Evolutionary conservation across 108 stramenopile genomes (phyloP).

Genomic region (Discostella pseudostelligera): DNA sequence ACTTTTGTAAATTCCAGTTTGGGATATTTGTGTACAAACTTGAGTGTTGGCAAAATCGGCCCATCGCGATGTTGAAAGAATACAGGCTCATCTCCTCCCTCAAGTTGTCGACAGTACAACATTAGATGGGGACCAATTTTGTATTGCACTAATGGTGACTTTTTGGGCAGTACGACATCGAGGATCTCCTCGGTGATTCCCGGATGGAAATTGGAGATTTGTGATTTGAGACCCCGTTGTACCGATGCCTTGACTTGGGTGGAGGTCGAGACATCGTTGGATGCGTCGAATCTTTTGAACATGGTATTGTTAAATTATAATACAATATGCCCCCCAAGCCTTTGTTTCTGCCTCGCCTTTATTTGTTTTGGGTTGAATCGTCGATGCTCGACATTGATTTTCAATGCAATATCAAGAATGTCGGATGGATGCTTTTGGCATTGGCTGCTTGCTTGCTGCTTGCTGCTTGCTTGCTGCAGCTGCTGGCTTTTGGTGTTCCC

Average conservation of each 20-base stretch:
- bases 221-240: conserved; percentile 76
- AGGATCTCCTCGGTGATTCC: conserved; percentile 75
- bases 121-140: conserved; percentile 82
- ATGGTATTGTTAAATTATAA: conserved; percentile 25
- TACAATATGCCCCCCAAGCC: too few species aligned
- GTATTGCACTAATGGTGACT: conserved; percentile 80
- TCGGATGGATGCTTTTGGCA: too few species aligned
- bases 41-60: conserved; percentile 90
- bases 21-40: conserved; percentile 85
- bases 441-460: too few species aligned
- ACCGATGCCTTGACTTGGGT: conserved; percentile 87
- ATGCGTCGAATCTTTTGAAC: conserved; percentile 83
- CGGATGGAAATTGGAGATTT: conserved; percentile 68
- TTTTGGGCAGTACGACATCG: conserved; percentile 91
- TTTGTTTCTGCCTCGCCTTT: neutral
- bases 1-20: conserved; percentile 60
- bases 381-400: too few species aligned
- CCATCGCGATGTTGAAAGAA: conserved; percentile 95
- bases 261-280: conserved; percentile 76
- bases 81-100: conserved; percentile 65
- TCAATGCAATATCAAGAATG: too few species aligned
- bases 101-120: conserved; percentile 69
- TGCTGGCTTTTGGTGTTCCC: too few species aligned
- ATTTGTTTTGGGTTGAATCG: too few species aligned
- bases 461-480: too few species aligned